These are phyloP conservation scores for Glutinoglossum americanum DNA, from an alignment of 495 filamentous ascomycete genomes.

Conservation along the genomic window DNA sequence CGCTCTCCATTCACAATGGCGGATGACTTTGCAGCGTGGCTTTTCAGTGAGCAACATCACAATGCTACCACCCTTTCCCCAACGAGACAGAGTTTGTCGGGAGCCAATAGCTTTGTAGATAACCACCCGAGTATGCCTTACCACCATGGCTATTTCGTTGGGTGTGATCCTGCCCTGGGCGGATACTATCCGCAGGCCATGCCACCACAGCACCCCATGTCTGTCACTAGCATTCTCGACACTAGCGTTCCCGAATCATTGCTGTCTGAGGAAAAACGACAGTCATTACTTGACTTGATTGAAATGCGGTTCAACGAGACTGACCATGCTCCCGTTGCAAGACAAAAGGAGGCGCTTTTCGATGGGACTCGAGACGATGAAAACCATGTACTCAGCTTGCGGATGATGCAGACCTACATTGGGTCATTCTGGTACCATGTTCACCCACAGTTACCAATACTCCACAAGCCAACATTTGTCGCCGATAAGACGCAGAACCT, in stretches of 20 bases:
- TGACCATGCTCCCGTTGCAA: conserved; percentile 47
- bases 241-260: conserved; percentile 50
- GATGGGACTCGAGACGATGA: conserved; percentile 56
- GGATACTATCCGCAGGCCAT: conserved; percentile 21
- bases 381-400: conserved; percentile 60
- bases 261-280: conserved; percentile 72
- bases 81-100: conserved; percentile 10
- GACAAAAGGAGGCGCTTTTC: conserved; percentile 56
- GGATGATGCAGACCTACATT: conserved; percentile 92
- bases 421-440: conserved; percentile 88
- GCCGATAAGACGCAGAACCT: conserved; percentile 69
- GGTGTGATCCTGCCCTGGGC: conserved; percentile 22
- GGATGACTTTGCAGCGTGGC: conserved; percentile 78
- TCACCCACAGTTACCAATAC: conserved; percentile 80
- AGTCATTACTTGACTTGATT: conserved; percentile 72
- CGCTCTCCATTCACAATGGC: conserved; percentile 77
- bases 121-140: background rate
- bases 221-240: conserved; percentile 76
- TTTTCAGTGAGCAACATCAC: conserved; percentile 54
- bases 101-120: conserved; percentile 12
- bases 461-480: conserved; percentile 85
- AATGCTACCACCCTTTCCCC: background rate
- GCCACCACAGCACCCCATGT: conserved; percentile 54
- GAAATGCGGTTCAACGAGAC: conserved; percentile 61
- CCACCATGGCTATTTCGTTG: conserved; percentile 24